phyloP scores from a whole-genome alignment of 768 basidiomycete species.

The Suillus spraguei region DNA sequence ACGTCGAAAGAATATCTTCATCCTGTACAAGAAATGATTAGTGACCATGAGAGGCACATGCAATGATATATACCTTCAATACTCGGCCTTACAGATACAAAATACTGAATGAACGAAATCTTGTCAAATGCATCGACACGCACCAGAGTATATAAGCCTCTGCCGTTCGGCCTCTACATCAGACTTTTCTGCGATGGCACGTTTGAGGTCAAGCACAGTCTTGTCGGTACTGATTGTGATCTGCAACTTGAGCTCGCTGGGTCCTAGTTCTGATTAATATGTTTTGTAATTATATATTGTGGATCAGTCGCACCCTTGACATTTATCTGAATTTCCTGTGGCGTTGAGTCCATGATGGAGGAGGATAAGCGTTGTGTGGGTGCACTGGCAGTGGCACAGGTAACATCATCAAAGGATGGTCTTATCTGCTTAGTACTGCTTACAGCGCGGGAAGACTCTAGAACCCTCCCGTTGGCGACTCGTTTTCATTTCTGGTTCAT shows the following conservation, averaged over 20 bases:
- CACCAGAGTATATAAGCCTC: constrained; percentile 90
- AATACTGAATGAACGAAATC: neutral
- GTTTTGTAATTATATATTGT: neutral
- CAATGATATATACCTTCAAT: constrained; percentile 52
- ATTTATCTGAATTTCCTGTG: constrained; percentile 62
- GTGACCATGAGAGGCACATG: constrained; percentile 11
- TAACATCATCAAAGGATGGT: constrained; percentile 1
- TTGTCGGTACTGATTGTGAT: constrained; percentile 81
- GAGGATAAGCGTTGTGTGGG: constrained; percentile 9
- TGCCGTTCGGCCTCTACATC: constrained; percentile 88
- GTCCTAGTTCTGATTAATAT: constrained; percentile 48
- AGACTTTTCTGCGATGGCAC: constrained; percentile 81
- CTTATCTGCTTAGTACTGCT: neutral
- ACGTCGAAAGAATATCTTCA: constrained; percentile 77
- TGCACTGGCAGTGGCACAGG: neutral
- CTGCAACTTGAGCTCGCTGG: constrained; percentile 91
- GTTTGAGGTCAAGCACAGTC: constrained; percentile 89
- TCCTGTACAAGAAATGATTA: constrained; percentile 49
- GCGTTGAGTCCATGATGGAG: constrained; percentile 49
- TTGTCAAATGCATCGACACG: constrained; percentile 22
- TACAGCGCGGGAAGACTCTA: constrained; percentile 4
- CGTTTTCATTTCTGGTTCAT: neutral
- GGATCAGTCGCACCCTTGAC: constrained; percentile 56
- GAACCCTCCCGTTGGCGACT: neutral
- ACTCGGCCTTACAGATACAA: constrained; percentile 55